phyloP scores from a whole-genome alignment of 2,329 filamentous ascomycete species.

The Colletotrichum euphorbiae region DNA sequence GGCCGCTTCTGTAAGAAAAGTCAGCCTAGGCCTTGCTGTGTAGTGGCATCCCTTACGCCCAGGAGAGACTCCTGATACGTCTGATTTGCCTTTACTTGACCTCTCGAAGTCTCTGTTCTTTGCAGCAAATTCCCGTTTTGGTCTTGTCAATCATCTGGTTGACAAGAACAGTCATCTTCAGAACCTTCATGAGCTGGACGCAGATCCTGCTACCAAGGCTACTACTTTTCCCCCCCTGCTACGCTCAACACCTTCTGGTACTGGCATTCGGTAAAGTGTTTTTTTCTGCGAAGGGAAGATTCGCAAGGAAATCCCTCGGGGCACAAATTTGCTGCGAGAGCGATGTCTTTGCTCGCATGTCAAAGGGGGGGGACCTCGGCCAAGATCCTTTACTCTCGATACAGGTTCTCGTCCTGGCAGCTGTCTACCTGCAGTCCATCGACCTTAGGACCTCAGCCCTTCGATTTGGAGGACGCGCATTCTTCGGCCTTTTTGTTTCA shows the following conservation, averaged over 20 bases:
- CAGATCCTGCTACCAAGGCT: neutral
- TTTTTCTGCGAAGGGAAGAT: neutral
- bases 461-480: constrained; percentile 7
- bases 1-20: neutral
- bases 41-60: neutral
- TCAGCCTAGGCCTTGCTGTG: neutral
- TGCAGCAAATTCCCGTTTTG: constrained; percentile 29
- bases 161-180: constrained; percentile 18
- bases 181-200: constrained; percentile 8
- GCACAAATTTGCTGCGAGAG: constrained; percentile 12
- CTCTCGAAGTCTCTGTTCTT: constrained; percentile 26
- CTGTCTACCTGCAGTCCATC: constrained; percentile 2
- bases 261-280: constrained; percentile 35
- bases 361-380: neutral
- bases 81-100: constrained; percentile 15
- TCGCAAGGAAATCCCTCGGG: constrained; percentile 1
- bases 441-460: neutral
- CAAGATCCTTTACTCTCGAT: neutral
- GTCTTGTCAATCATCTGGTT: constrained; percentile 14
- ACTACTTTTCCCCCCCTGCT: constrained; percentile 14
- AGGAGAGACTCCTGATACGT: neutral
- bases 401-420: neutral
- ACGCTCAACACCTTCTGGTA: constrained; percentile 30
- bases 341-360: constrained; percentile 22
- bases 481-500: constrained; percentile 4